Base-by-base conservation (phyloP, 139 green algal species). In the Chlorella sp. region DNA sequence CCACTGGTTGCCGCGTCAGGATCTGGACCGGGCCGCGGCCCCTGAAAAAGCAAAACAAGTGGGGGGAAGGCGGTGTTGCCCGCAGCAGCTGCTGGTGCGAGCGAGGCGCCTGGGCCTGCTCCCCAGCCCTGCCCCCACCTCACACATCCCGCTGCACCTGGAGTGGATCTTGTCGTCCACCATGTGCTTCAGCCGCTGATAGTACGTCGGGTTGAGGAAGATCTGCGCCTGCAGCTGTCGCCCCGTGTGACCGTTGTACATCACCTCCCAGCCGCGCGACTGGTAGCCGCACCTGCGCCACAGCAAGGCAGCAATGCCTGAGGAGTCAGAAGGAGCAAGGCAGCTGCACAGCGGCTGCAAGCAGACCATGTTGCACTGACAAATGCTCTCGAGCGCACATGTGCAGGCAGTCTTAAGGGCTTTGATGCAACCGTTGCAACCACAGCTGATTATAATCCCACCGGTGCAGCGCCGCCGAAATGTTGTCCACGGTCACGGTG, bases 181-280 rank as follows among this genome's bases (percentile, higher is more conserved):
- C 97, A 99, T 99, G 87, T 99, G 98, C 95, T 99, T 99, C 21
- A 99, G 93, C 28, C 98, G 94, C 94, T 99, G 98, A 91, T 99
- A 99, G 93, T 99, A 99, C 57, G 98, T 99, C 64, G 98, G 98
- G 75, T 97, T 97, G 47, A 99, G 91, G 93, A 99, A 99, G 83
- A 99, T 94, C 41, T 88, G 88, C 16, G 88, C 89, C 74, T 86
- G 83, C 44, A 96, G 81, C 68, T 89, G 92, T 6, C 89, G 91
- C 21, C 97, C 97, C 16, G 97, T 99, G 92, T 98, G 93, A 15
- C 97, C 97, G 82, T 96, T 98, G 94, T 98, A 98, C 93, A 99
- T 97, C 57, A 97, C 92, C 92, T 99, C 96, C 93, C 95, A 98
- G 21, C 97, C 97, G 34, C 94, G 91, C 64, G 76, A 87, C 85